phyloP scores from a whole-genome alignment of 495 filamentous ascomycete genomes.

The Trichoderma virens region DNA sequence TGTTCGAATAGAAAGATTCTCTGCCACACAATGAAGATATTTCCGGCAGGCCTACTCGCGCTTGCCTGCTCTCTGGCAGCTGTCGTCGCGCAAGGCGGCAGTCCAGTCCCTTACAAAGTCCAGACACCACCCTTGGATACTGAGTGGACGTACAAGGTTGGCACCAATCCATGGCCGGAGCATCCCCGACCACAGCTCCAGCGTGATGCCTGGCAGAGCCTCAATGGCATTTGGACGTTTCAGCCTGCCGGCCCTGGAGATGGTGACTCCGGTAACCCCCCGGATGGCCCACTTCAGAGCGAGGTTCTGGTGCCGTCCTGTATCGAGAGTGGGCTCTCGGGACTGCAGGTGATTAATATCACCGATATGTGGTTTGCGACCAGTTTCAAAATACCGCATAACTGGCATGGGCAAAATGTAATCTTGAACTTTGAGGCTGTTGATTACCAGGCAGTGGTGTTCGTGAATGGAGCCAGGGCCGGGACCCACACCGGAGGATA shows the following conservation, averaged over 20 bases:
- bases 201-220: slow-evolving; percentile 50
- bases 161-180: slow-evolving; percentile 57
- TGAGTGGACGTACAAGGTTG: slow-evolving; percentile 53
- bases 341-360: slow-evolving; percentile 40
- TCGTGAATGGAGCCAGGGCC: slow-evolving; percentile 49
- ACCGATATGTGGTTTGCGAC: slow-evolving; percentile 56
- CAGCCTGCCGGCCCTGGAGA: slow-evolving; percentile 34
- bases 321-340: slow-evolving; percentile 46
- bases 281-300: slow-evolving; percentile 28
- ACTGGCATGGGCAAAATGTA: slow-evolving; percentile 37
- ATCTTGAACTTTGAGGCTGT: slow-evolving; percentile 63
- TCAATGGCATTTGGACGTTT: slow-evolving; percentile 64
- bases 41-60: neutral
- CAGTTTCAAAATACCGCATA: slow-evolving; percentile 43
- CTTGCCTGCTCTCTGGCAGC: neutral
- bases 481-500: slow-evolving; percentile 55
- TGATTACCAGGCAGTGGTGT: slow-evolving; percentile 59
- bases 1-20: neutral
- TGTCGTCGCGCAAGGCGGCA: neutral
- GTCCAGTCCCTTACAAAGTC: slow-evolving; percentile 15
- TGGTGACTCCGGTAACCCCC: slow-evolving; percentile 35
- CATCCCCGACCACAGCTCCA: slow-evolving; percentile 57
- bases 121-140: slow-evolving; percentile 46
- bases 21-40: neutral
- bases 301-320: slow-evolving; percentile 58